Percentiles rank a stretch among this genome's conserved stretches.
Evolutionary conservation across 768 basidiomycete genomes (phyloP).

Genomic region (Gloeopeniophorella convolvens): DNA sequence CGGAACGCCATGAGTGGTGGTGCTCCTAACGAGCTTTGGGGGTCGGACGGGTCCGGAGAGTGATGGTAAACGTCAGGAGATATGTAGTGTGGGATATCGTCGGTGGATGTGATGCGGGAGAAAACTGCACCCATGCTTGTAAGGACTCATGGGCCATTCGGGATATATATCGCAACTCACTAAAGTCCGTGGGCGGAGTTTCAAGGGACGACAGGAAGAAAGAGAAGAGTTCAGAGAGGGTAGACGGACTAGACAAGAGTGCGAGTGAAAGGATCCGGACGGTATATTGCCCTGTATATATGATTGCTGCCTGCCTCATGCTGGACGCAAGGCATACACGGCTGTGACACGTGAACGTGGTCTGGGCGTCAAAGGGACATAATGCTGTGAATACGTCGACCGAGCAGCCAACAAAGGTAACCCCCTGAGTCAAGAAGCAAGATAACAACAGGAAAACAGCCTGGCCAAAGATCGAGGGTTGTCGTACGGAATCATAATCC

Average conservation of each 20-base stretch:
- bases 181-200: slow-evolving; percentile 3
- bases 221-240: neutral
- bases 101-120: neutral
- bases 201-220: neutral
- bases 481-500: too few relatives aligned
- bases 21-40: slow-evolving; percentile 1
- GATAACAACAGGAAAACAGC: too few relatives aligned
- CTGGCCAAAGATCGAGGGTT: too few relatives aligned
- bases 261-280: neutral
- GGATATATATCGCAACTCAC: slow-evolving; percentile 5
- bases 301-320: slow-evolving; percentile 14
- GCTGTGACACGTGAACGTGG: slow-evolving; percentile 11
- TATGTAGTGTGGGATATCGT: neutral
- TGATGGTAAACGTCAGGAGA: neutral
- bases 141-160: neutral
- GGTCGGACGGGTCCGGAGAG: neutral
- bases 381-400: neutral
- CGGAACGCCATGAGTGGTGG: slow-evolving; percentile 7
- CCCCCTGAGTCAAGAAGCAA: neutral
- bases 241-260: neutral
- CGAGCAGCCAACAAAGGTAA: neutral
- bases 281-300: slow-evolving; percentile 5
- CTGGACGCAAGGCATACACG: slow-evolving; percentile 16
- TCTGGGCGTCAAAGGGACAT: neutral
- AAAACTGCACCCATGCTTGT: neutral